Conservation (phyloP, 208 protist species). For the Leishmania major region DNA sequence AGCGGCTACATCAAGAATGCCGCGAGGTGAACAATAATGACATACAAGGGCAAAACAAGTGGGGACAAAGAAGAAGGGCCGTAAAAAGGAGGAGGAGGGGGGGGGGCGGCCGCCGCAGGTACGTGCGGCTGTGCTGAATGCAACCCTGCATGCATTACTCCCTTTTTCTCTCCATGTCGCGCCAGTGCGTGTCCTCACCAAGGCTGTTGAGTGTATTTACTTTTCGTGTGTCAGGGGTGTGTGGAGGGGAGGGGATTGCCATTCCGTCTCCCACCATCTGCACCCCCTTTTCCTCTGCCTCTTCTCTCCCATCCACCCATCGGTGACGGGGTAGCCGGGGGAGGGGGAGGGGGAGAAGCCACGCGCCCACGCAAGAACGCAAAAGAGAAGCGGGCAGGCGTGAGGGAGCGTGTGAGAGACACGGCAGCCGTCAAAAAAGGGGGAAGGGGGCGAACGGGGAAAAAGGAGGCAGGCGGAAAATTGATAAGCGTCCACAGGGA, state of each 20-base stretch:
- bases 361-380: not conserved
- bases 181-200: not conserved
- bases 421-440: not conserved
- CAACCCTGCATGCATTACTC: not conserved
- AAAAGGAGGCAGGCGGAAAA: not conserved
- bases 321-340: not conserved
- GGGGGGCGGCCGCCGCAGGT: not conserved
- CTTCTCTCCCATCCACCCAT: not conserved
- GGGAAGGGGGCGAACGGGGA: not conserved
- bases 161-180: not conserved
- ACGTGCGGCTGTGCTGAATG: not conserved
- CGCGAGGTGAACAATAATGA: not conserved
- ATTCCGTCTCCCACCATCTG: not conserved
- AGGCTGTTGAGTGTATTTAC: not conserved
- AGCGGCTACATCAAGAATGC: slow-evolving; percentile 3
- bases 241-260: not conserved
- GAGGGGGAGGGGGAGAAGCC: not conserved
- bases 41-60: not conserved
- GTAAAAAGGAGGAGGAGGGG: not conserved
- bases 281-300: not conserved
- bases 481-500: not conserved
- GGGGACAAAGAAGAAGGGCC: not conserved
- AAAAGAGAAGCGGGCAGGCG: not conserved
- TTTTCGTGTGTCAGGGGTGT: not conserved
- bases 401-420: not conserved